These are phyloP conservation scores for Chytridiales sp. DNA, from an alignment of 371 early-diverging fungal species.

Conservation along the genomic window DNA sequence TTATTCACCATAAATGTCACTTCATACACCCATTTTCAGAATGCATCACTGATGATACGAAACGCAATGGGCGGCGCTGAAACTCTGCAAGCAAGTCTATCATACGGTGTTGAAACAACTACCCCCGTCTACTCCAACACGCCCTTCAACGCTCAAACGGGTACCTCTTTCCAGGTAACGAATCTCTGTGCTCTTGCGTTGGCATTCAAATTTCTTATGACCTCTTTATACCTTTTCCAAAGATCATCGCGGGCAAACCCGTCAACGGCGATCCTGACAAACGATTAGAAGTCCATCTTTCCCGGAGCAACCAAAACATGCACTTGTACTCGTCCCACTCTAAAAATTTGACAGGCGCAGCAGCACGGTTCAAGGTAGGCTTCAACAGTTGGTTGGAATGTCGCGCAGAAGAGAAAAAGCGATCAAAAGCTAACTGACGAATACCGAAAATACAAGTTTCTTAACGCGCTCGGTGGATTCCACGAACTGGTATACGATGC, in stretches of 20 bases:
- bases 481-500: slow-evolving; percentile 72
- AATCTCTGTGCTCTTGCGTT: slow-evolving; percentile 30
- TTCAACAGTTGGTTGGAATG: too few relatives aligned
- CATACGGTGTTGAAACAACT: slow-evolving; percentile 47
- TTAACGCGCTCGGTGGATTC: slow-evolving; percentile 11
- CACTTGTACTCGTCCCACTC: slow-evolving; percentile 44
- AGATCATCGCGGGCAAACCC: slow-evolving; percentile 44
- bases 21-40: slow-evolving; percentile 34
- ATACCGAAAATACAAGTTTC: not conserved
- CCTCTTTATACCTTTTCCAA: not conserved
- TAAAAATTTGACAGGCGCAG: slow-evolving; percentile 41
- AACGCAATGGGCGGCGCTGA: slow-evolving; percentile 87
- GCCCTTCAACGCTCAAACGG: slow-evolving; percentile 66
- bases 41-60: slow-evolving; percentile 59
- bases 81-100: slow-evolving; percentile 64
- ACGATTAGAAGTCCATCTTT: slow-evolving; percentile 39
- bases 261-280: slow-evolving; percentile 47
- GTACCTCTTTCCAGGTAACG: slow-evolving; percentile 67
- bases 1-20: too few relatives aligned
- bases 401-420: too few relatives aligned
- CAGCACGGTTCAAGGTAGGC: slow-evolving; percentile 38
- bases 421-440: too few relatives aligned
- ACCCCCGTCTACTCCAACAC: slow-evolving; percentile 23
- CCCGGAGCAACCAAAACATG: slow-evolving; percentile 34
- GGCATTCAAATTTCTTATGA: slow-evolving; percentile 29